Conservation (phyloP, 371 early-diverging fungal genomes). For the Rhizopus stolonifer region DNA sequence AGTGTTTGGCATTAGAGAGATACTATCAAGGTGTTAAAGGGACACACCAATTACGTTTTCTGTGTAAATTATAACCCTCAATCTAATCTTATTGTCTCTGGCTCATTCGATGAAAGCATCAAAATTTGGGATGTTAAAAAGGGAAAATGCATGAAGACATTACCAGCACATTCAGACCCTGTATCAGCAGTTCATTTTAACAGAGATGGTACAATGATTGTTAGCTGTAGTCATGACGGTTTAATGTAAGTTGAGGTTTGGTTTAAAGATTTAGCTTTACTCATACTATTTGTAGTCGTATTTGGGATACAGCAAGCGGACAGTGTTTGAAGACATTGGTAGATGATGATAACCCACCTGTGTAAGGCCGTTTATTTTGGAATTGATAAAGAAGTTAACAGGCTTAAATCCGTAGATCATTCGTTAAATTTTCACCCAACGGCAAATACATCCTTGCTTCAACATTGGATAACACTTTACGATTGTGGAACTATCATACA, state of each 20-base stretch:
- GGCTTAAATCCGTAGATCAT: constrained; percentile 67
- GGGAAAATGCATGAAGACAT: constrained; percentile 83
- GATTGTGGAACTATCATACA: constrained; percentile 92
- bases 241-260: constrained; percentile 69
- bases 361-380: constrained; percentile 47
- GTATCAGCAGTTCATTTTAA: constrained; percentile 95
- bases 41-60: constrained; percentile 96
- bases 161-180: constrained; percentile 96
- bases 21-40: constrained; percentile 78
- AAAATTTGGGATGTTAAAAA: constrained; percentile 95
- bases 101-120: constrained; percentile 97
- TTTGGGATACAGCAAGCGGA: constrained; percentile 96
- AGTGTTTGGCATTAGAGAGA: constrained; percentile 48
- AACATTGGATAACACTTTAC: constrained; percentile 89
- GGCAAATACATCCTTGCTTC: constrained; percentile 96
- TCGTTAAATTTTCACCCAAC: constrained; percentile 97
- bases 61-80: constrained; percentile 96
- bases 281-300: constrained; percentile 61
- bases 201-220: constrained; percentile 95
- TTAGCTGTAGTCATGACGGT: constrained; percentile 93
- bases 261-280: too few species aligned
- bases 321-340: constrained; percentile 95
- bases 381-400: too few species aligned
- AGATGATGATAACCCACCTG: constrained; percentile 92
- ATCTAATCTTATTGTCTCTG: constrained; percentile 92